Evolutionary conservation across 2,329 filamentous ascomycete genomes (phyloP), one percentile per base, ranked within the genome.

Genomic region (Nigrograna mackinnonii): DNA sequence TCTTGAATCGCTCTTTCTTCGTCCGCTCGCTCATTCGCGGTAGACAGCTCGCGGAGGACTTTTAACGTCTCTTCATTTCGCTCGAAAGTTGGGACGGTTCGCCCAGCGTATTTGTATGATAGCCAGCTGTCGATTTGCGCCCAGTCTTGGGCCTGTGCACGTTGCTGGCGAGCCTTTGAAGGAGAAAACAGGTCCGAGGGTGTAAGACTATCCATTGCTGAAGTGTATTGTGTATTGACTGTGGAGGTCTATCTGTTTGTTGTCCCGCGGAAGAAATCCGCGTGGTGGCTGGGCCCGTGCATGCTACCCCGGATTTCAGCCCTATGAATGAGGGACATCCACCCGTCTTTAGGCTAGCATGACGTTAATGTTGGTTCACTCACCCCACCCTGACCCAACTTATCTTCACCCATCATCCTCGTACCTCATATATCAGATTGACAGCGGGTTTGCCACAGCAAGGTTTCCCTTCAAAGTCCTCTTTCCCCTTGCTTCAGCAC

Each of bases 71-170:
- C 87, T 21, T 86, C 79, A 62, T 94, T 96, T 57, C 90, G 85
- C 71, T 97, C 92, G 66, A 96, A 96, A 1, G 77, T 64, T 0
- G 90, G 91, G 0, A 85, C 72, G 0, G 78, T 80, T 21, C 81
- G 79, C 33, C 78, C 77, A 54, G 87, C 88, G 60, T 87, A 87
- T 45, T 80, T 78, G 34, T 78, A 76, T 6, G 60, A 59, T 9
- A 96, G 82, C 91, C 92, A 97, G 56, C 77, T 76, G 69, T 95
- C 90, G 54, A 96, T 80, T 53, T 88, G 90, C 41, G 84, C 85
- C 92, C 92, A 97, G 70, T 96, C 91, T 63, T 92, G 91, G 35
- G 90, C 88, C 49, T 87, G 84, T 11, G 87, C 87, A 49, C 88
- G 87, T 54, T 89, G 87, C 47, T 87, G 85, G 45, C 89, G 86